Evolutionary conservation across 2,329 filamentous ascomycete genomes (phyloP).

Genomic region (Neofusicoccum parvum): DNA sequence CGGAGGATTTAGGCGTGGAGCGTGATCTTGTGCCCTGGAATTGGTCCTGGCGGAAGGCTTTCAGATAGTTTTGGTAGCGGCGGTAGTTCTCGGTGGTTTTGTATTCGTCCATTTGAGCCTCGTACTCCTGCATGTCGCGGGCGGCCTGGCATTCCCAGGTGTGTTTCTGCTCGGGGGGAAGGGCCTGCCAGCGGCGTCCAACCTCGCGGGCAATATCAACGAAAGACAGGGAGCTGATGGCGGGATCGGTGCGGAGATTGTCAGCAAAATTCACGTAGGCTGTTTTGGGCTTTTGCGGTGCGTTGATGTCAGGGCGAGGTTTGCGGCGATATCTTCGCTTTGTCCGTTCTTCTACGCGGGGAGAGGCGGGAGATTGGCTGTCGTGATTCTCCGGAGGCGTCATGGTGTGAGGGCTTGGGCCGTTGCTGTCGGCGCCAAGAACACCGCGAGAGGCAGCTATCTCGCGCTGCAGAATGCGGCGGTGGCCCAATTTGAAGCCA

Average conservation of each 20-base stretch:
- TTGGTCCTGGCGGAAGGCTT: conserved; percentile 35
- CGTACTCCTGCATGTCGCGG: conserved; percentile 41
- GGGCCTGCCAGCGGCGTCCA: conserved; percentile 40
- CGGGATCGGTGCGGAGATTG: conserved; percentile 39
- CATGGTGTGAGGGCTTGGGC: conserved; percentile 1
- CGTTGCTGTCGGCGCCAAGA: conserved; percentile 28
- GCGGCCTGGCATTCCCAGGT: conserved; percentile 42
- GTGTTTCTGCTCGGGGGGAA: conserved; percentile 38
- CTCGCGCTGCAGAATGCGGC: conserved; percentile 41
- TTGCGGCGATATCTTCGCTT: conserved; percentile 42
- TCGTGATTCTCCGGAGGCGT: neutral
- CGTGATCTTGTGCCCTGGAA: neutral
- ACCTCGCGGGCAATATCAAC: conserved; percentile 43
- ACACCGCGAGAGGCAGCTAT: conserved; percentile 41
- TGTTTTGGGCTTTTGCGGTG: conserved; percentile 45
- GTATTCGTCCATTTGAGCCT: conserved; percentile 43
- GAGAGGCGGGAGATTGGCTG: conserved; percentile 29
- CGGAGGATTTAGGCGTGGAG: neutral
- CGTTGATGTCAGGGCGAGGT: conserved; percentile 39
- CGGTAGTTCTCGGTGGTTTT: conserved; percentile 41
- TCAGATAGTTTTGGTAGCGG: conserved; percentile 39
- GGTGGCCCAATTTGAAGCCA: conserved; percentile 44
- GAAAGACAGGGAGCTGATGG: conserved; percentile 39
- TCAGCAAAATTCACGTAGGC: conserved; percentile 48
- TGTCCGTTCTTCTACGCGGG: conserved; percentile 31